A percentile compares a stretch with the other conserved stretches of the same genome.
Conservation (phyloP, 768 basidiomycete species). For the Rhizopogon rudus region DNA sequence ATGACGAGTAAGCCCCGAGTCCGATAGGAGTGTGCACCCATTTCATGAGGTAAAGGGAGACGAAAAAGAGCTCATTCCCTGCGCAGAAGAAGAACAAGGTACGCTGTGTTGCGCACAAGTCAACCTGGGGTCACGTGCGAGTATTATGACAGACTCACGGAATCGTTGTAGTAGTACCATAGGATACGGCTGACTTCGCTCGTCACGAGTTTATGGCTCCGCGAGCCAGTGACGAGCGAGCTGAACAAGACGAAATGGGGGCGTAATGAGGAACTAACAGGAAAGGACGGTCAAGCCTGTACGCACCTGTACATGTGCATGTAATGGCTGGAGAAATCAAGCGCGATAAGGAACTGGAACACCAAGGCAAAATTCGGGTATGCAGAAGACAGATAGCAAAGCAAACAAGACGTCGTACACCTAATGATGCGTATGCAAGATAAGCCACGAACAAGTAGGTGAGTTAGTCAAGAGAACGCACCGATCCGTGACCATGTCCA, state of each 20-base stretch:
- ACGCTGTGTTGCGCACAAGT: constrained; percentile 39
- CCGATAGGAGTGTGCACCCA: constrained; percentile 74
- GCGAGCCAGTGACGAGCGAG: constrained; percentile 90
- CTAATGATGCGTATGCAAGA: constrained; percentile 35
- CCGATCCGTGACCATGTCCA: constrained; percentile 99
- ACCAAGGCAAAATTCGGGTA: constrained; percentile 81
- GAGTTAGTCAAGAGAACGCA: constrained; percentile 30
- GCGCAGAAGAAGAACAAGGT: constrained; percentile 92
- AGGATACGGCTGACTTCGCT: constrained; percentile 91
- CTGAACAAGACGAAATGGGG: constrained; percentile 33
- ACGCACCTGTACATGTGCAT: constrained; percentile 99
- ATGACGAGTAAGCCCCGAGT: constrained; percentile 21
- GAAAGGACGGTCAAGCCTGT: neutral
- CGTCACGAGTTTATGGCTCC: constrained; percentile 88
- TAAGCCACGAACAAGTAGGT: neutral
- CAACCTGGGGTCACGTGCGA: neutral
- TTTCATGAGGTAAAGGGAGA: constrained; percentile 90
- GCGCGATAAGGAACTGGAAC: constrained; percentile 93
- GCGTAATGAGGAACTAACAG: neutral
- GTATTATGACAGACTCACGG: constrained; percentile 45
- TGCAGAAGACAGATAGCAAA: constrained; percentile 89
- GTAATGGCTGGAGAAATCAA: constrained; percentile 98
- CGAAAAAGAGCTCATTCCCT: constrained; percentile 94
- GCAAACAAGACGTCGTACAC: constrained; percentile 92
- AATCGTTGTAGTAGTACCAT: constrained; percentile 91